Base-by-base conservation (phyloP, 1,284 basidiomycete genomes). In the Entoloma clypeatum region DNA sequence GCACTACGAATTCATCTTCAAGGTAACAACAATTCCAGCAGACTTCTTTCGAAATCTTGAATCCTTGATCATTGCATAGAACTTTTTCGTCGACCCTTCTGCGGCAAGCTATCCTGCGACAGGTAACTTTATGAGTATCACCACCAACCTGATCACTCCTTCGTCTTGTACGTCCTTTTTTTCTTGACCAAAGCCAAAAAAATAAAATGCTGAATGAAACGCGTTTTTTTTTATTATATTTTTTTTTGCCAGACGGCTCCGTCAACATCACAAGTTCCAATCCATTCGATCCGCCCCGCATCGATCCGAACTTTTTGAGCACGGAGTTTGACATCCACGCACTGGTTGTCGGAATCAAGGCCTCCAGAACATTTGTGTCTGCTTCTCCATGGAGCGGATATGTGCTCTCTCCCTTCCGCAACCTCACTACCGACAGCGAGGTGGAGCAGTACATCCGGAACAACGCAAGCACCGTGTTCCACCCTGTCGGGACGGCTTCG, bases 21-120 rank as follows among this genome's bases (percentile, higher is more conserved):
- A 41, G 31, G 60, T 61, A 34, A n/a, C n/a, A n/a, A n/a, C n/a
- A n/a, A n/a, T n/a, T n/a, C n/a, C n/a, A n/a, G n/a, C n/a, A n/a
- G n/a, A n/a, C n/a, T 75, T 17, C 63, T 75, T 9, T 54, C 68
- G 33, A 59, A 68, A 27, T 72, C 70, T 9, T 74, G 75, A 18
- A 72, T 77, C 43, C 74, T 75, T 10, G 41, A 58, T 35, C 1
- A n/a, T 59, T 2, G 56, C 56, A 0, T 53, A 66, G 22, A 24
- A 43, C 17, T 39, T 60, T 1, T 48, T 67, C 7, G 44, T 65
- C 7, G 43, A 63, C 49, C 46, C 63, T 2, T n/a, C n/a, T n/a
- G n/a, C n/a, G n/a, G n/a, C n/a, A n/a, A n/a, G n/a, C n/a, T n/a
- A n/a, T n/a, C n/a, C n/a, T n/a, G n/a, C n/a, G n/a, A n/a, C n/a